A percentile compares a stretch with the other conserved stretches of the same genome.
These are phyloP conservation scores for Mortierella antarctica DNA, from an alignment of 192 early-diverging fungal species.

Conservation along the genomic window DNA sequence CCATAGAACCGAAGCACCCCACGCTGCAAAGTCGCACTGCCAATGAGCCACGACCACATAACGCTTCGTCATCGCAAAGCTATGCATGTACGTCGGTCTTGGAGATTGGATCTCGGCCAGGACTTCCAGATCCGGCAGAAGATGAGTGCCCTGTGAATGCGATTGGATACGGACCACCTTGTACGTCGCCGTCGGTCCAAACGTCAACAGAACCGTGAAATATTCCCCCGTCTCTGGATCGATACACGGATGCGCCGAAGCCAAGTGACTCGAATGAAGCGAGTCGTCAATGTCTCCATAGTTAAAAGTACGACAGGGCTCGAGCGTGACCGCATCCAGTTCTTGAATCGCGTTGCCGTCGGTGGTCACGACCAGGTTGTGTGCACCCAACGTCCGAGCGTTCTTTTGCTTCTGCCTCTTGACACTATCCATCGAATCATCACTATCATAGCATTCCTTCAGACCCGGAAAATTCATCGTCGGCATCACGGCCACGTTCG, in stretches of 20 bases:
- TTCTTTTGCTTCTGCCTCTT: not conserved
- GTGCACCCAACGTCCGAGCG: not conserved
- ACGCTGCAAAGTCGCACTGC: constrained; percentile 55
- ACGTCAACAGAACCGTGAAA: constrained; percentile 42
- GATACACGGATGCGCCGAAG: constrained; percentile 54
- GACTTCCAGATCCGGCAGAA: constrained; percentile 42
- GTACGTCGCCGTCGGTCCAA: constrained; percentile 47
- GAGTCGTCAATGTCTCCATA: constrained; percentile 48
- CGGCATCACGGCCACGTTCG: constrained; percentile 22
- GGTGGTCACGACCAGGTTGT: constrained; percentile 53
- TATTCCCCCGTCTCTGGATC: constrained; percentile 53
- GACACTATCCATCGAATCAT: not conserved
- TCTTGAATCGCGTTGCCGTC: constrained; percentile 55
- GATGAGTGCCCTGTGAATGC: constrained; percentile 12
- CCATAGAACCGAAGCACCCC: constrained; percentile 60
- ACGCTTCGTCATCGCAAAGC: constrained; percentile 63
- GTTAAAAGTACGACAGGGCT: constrained; percentile 36
- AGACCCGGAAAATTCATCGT: constrained; percentile 24
- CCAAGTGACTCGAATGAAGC: constrained; percentile 30
- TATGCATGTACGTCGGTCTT: constrained; percentile 61
- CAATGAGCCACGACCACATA: constrained; percentile 66
- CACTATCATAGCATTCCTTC: not conserved
- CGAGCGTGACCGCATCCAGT: constrained; percentile 57
- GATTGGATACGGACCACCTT: constrained; percentile 46
- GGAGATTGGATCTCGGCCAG: constrained; percentile 50